Conservation (phyloP, 2,329 filamentous ascomycete genomes). For the Nothopassalora personata region DNA sequence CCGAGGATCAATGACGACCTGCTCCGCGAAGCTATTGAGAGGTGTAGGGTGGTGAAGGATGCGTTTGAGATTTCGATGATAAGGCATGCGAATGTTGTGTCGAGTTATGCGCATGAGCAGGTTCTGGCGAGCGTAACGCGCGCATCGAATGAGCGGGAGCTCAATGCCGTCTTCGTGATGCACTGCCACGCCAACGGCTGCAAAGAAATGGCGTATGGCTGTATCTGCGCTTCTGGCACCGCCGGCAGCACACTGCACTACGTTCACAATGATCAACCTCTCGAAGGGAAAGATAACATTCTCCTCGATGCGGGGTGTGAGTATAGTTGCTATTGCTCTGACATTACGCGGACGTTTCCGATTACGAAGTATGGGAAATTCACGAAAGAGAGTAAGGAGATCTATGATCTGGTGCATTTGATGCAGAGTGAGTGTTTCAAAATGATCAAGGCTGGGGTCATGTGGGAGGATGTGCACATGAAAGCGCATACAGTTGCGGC, state of each 20-base stretch:
- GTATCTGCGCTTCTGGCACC: conserved; percentile 75
- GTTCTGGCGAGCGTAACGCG: conserved; percentile 60
- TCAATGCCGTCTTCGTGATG: conserved; percentile 75
- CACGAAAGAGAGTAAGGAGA: conserved; percentile 59
- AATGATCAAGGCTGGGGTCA: conserved; percentile 65
- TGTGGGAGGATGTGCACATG: conserved; percentile 77
- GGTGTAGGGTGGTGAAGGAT: conserved; percentile 75
- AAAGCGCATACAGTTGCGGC: conserved; percentile 78
- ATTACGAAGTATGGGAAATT: conserved; percentile 60
- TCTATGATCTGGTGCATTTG: conserved; percentile 60
- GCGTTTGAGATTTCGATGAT: conserved; percentile 79
- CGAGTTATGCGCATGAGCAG: conserved; percentile 68
- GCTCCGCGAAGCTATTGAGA: conserved; percentile 65
- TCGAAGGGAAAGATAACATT: conserved; percentile 68
- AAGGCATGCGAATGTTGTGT: conserved; percentile 73
- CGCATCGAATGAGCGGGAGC: conserved; percentile 72
- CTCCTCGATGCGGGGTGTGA: conserved; percentile 74
- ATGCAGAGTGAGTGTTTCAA: conserved; percentile 80
- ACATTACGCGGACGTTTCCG: conserved; percentile 82
- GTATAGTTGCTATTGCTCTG: conserved; percentile 47
- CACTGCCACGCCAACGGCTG: conserved; percentile 69
- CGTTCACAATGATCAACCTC: conserved; percentile 66
- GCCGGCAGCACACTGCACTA: conserved; percentile 86
- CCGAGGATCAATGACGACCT: conserved; percentile 55
- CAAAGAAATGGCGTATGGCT: conserved; percentile 79